A percentile compares a stretch with the other conserved stretches of the same genome.
Conservation (phyloP, 352 stramenopile genomes). For the Phytophthora constricta region DNA sequence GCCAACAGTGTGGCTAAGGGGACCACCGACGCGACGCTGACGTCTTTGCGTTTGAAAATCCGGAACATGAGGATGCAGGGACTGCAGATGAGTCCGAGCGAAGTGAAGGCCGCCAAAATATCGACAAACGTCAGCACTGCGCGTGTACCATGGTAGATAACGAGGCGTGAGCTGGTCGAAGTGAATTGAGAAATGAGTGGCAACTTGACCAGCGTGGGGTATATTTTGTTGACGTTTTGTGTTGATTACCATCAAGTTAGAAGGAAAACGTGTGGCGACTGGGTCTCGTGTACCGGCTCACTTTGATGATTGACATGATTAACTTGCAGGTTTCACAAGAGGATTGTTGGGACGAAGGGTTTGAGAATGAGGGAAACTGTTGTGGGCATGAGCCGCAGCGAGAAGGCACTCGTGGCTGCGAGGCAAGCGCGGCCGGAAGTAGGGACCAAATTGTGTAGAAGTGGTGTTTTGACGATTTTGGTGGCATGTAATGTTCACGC, state of each 20-base stretch:
- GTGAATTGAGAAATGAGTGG: background rate
- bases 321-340: no score
- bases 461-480: background rate
- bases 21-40: conserved; percentile 36
- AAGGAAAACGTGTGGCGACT: background rate
- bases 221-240: background rate
- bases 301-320: background rate
- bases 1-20: conserved; percentile 35
- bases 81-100: conserved; percentile 29
- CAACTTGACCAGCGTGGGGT: background rate
- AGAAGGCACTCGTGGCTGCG: background rate
- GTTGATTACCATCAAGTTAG: no score
- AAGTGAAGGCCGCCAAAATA: background rate
- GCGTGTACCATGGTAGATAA: background rate
- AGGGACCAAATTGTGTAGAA: background rate
- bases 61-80: conserved; percentile 34
- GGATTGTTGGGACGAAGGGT: no score
- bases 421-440: background rate
- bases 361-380: background rate
- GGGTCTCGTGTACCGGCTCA: background rate
- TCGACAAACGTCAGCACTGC: background rate
- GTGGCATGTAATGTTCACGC: background rate
- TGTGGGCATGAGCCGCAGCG: background rate
- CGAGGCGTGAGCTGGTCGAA: no score
- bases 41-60: conserved; percentile 37